Conservation (phyloP, 495 filamentous ascomycete genomes). For the Penicillium odoratum region DNA sequence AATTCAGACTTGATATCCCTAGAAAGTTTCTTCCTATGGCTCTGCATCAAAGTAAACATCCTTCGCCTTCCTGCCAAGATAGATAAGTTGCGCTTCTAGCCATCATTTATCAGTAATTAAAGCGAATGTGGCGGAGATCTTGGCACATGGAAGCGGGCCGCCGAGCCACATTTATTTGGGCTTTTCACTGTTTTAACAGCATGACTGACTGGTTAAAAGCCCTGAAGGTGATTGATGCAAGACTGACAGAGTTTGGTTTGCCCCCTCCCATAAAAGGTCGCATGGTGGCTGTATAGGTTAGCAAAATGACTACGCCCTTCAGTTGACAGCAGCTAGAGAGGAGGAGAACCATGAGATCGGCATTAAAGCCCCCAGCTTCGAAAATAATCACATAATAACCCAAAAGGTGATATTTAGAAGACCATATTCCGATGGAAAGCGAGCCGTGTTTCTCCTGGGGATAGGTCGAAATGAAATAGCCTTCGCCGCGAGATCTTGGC, state of each 20-base stretch:
- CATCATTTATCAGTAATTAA: background rate
- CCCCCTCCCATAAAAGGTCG: background rate
- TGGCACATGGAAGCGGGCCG: slow-evolving; percentile 1
- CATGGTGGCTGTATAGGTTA: background rate
- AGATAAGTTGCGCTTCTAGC: background rate
- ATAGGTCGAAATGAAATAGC: slow-evolving; percentile 5
- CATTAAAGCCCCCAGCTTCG: background rate
- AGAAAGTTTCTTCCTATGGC: background rate
- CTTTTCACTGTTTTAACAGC: background rate
- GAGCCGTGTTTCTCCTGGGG: slow-evolving; percentile 11
- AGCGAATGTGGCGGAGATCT: background rate
- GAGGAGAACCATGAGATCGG: background rate
- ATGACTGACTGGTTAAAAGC: background rate
- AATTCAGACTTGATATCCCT: background rate
- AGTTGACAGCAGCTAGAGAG: background rate
- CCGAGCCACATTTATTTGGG: background rate
- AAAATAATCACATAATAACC: background rate
- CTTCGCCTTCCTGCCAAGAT: background rate
- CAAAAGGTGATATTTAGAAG: background rate
- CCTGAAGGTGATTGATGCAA: background rate
- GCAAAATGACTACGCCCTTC: background rate
- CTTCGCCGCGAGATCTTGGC: slow-evolving; percentile 18
- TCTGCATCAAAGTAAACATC: background rate
- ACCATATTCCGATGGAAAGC: slow-evolving; percentile 2
- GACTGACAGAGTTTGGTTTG: background rate